Percentiles rank a stretch among this genome's conserved stretches.
phyloP scores from a whole-genome alignment of 257 asterid species.

The Euphrasia confusa region DNA sequence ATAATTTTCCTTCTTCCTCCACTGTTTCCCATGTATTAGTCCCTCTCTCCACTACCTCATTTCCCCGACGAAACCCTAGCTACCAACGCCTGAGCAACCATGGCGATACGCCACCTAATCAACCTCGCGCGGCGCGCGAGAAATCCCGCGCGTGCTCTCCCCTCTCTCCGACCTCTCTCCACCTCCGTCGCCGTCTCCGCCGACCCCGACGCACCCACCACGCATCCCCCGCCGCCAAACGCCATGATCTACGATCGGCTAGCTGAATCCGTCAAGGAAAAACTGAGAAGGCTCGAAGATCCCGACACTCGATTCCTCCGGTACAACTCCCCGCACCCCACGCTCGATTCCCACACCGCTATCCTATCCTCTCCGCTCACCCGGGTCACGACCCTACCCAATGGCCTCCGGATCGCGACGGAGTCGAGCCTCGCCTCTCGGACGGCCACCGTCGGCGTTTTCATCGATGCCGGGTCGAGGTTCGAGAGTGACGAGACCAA shows the following conservation, averaged over 20 bases:
- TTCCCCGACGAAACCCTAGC: slow-evolving; percentile 36
- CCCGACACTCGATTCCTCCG: slow-evolving; percentile 69
- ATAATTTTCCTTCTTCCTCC: background rate
- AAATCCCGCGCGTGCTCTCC: slow-evolving; percentile 24
- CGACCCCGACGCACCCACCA: slow-evolving; percentile 25
- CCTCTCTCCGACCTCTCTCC: slow-evolving; percentile 37
- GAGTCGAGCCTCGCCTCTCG: slow-evolving; percentile 59
- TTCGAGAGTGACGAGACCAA: slow-evolving; percentile 72
- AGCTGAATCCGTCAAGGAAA: slow-evolving; percentile 65
- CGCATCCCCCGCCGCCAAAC: slow-evolving; percentile 64
- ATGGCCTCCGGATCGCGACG: slow-evolving; percentile 84
- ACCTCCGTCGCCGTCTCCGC: slow-evolving; percentile 41
- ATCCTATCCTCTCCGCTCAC: slow-evolving; percentile 73
- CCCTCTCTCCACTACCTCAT: background rate
- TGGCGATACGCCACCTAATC: slow-evolving; percentile 80
- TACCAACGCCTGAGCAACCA: slow-evolving; percentile 32
- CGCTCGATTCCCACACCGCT: slow-evolving; percentile 47
- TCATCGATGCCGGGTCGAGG: slow-evolving; percentile 93
- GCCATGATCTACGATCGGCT: slow-evolving; percentile 83
- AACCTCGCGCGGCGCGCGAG: slow-evolving; percentile 47
- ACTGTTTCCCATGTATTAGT: background rate
- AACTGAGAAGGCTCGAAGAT: slow-evolving; percentile 50
- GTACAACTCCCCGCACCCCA: slow-evolving; percentile 66
- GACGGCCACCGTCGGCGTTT: slow-evolving; percentile 91
- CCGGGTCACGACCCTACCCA: slow-evolving; percentile 76